phyloP scores from a whole-genome alignment of 2,329 filamentous ascomycete genomes.

The Myriosclerotinia scirpicola region DNA sequence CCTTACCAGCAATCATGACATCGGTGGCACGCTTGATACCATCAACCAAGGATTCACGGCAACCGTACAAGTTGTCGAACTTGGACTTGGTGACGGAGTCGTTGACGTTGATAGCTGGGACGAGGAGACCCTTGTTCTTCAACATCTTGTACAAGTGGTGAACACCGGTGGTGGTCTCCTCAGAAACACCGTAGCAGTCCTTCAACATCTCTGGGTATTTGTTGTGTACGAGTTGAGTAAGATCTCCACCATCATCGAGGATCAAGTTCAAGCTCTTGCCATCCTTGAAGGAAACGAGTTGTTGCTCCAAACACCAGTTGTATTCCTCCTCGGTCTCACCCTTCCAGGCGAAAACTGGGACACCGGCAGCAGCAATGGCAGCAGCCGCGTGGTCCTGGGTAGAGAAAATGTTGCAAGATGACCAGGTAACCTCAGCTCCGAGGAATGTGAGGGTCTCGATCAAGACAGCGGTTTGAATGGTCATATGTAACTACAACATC shows the following conservation, averaged over 20 bases:
- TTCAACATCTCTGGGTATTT: conserved; percentile 99
- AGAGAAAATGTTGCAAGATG: conserved; percentile 99
- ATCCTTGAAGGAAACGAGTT: conserved; percentile 95
- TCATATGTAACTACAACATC: conserved; percentile 49
- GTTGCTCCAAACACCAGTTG: conserved; percentile 99
- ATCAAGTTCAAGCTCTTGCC: conserved; percentile 97
- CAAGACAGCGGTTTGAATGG: conserved; percentile 98
- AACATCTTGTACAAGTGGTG: conserved; percentile 99
- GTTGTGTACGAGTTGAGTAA: conserved; percentile 92
- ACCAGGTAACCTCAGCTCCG: conserved; percentile 98
- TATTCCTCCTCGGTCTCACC: conserved; percentile 98
- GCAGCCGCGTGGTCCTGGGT: conserved; percentile 97
- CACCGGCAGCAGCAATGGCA: conserved; percentile 78
- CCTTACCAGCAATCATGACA: conserved; percentile 99
- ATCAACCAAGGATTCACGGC: conserved; percentile 97
- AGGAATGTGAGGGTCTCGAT: conserved; percentile 96
- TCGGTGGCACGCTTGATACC: conserved; percentile 99
- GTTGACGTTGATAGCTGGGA: conserved; percentile 99
- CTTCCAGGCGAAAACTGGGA: conserved; percentile 79
- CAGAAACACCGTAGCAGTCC: conserved; percentile 96
- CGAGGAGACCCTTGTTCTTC: conserved; percentile 84
- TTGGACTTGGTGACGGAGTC: conserved; percentile 99
- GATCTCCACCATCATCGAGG: conserved; percentile 96
- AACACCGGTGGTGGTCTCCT: conserved; percentile 99
- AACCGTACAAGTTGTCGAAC: conserved; percentile 99